Evolutionary conservation across 305 asterid genomes (phyloP), one percentile per base, ranked within the genome.

Genomic region (Euphrasia arctica): DNA sequence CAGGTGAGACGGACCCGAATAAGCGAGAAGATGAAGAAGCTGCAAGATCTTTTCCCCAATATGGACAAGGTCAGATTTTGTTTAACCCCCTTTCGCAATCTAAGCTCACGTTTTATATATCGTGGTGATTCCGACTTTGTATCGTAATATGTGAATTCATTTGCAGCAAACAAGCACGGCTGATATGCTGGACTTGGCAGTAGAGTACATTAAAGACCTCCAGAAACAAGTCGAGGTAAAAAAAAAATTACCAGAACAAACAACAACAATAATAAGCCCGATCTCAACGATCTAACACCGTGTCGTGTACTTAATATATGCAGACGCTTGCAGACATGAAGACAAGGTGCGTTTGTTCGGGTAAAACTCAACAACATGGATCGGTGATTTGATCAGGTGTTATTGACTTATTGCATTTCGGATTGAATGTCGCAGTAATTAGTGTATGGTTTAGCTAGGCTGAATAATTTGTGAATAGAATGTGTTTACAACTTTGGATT

Each of bases 111-210:
- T 39, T 39, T 3, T 2, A 31, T 31, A 3, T 18, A 18, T 18
- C 22, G 22, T 18, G 22, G 3, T 31, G 34, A 29, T 31, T 31
- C 10, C 5, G 11, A 5, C 5, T 14, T n/a, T 29, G 50, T 41
- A 27, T 42, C 34, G 13, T 68, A 6, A 8, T 39, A 10, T 8
- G 43, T 5, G 43, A 8, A 39, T 39, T 32, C 0, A 59, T 77
- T 68, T 68, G 72, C 88, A 91, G 96, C 98, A 91, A 88, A 77
- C 95, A 32, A 91, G 81, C 88, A 91, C 96, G 48, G 91, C 98
- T 39, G 92, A 91, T 70, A 89, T 89, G 98, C 45, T 91, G 79
- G 98, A 89, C 58, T 65, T 87, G 89, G 98, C 96, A 62, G 89
- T 87, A 75, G 89, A 89, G 62, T 79, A 81, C 86, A 91, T 91